Percentiles rank a stretch among this genome's conserved stretches.
Conservation (phyloP, 2,329 filamentous ascomycete genomes). For the Didymella exigua region DNA sequence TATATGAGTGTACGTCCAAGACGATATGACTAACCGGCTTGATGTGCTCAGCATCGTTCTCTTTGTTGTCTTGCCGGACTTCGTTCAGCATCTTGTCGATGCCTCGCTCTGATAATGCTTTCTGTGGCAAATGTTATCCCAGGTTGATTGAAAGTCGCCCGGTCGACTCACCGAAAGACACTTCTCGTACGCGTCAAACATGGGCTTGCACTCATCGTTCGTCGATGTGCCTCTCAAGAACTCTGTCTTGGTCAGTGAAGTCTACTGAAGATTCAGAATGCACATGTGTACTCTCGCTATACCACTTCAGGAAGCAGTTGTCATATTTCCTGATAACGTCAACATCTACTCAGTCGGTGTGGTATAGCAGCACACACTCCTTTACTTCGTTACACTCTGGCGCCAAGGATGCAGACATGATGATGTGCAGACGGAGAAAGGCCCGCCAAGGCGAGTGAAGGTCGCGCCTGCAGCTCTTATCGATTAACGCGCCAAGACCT, state of each 20-base stretch:
- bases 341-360: slow-evolving; percentile 7
- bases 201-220: slow-evolving; percentile 80
- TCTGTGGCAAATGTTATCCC: slow-evolving; percentile 57
- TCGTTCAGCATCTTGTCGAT: slow-evolving; percentile 94
- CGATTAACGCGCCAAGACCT: slow-evolving; percentile 32
- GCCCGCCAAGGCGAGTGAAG: slow-evolving; percentile 20
- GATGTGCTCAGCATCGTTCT: slow-evolving; percentile 78
- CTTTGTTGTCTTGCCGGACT: slow-evolving; percentile 84
- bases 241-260: slow-evolving; percentile 55
- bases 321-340: slow-evolving; percentile 76
- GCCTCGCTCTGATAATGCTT: slow-evolving; percentile 82
- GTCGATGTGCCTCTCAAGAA: slow-evolving; percentile 85
- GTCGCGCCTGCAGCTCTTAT: slow-evolving; percentile 34
- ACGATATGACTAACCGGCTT: slow-evolving; percentile 33
- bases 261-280: background rate
- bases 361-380: slow-evolving; percentile 65
- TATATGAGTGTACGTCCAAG: too few relatives aligned
- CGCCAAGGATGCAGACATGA: slow-evolving; percentile 92
- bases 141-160: too few relatives aligned
- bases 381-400: slow-evolving; percentile 95
- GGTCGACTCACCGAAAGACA: slow-evolving; percentile 76
- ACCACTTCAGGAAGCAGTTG: slow-evolving; percentile 98
- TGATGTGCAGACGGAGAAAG: slow-evolving; percentile 17
- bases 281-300: slow-evolving; percentile 91
- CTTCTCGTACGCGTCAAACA: slow-evolving; percentile 87